Percentiles rank a stretch among this genome's conserved stretches.
phyloP scores from a whole-genome alignment of 768 basidiomycete genomes.

The Daedaleopsis nitida region DNA sequence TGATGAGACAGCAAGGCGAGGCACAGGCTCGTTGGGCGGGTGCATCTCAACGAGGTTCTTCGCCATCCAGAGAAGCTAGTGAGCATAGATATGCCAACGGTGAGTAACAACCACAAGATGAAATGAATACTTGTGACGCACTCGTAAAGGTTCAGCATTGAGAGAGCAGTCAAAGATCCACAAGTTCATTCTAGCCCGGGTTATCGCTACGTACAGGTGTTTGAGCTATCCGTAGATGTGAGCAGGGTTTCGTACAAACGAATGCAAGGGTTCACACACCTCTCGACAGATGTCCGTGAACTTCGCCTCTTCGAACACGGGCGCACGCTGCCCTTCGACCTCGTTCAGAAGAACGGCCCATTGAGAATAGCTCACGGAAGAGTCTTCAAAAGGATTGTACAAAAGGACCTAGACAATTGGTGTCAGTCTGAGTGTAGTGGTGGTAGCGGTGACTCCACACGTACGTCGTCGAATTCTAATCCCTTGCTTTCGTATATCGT shows the following conservation, averaged over 20 bases:
- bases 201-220: conserved; percentile 69
- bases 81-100: background rate
- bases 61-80: conserved; percentile 49
- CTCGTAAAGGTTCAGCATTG: conserved; percentile 59
- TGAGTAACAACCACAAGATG: background rate
- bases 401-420: conserved; percentile 55
- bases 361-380: conserved; percentile 47
- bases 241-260: background rate
- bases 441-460: background rate
- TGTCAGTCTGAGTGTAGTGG: background rate
- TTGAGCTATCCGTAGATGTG: conserved; percentile 49
- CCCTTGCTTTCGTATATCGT: conserved; percentile 69
- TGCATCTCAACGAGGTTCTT: conserved; percentile 45
- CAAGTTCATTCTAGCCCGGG: conserved; percentile 66
- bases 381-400: conserved; percentile 77
- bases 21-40: conserved; percentile 42
- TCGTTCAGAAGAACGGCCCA: conserved; percentile 63
- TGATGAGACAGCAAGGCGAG: conserved; percentile 51
- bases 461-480: conserved; percentile 65
- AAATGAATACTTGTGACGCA: conserved; percentile 29
- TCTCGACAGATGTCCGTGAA: conserved; percentile 62
- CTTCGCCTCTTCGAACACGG: conserved; percentile 49
- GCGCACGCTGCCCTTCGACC: conserved; percentile 38
- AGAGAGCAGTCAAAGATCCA: conserved; percentile 70
- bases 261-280: conserved; percentile 34